A percentile compares a stretch with the other conserved stretches of the same genome.
Evolutionary conservation across 2,329 filamentous ascomycete species (phyloP).

Genomic region (Ceratocystis smalleyi): DNA sequence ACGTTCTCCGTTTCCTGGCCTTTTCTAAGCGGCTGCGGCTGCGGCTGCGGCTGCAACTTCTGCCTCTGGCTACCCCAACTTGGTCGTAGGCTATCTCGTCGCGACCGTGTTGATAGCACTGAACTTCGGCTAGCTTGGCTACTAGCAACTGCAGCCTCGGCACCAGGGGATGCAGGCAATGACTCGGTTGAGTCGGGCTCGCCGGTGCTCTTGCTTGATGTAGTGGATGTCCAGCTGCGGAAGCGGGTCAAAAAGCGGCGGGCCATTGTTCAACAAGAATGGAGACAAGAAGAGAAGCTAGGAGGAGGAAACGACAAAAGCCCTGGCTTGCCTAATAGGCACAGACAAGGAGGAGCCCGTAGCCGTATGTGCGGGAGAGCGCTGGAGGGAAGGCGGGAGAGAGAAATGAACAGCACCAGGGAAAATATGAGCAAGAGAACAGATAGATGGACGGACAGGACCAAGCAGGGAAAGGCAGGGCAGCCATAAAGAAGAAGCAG

Average conservation of each 20-base stretch:
- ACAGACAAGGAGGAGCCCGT: neutral
- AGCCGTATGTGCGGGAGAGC: neutral
- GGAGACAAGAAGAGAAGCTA: too few species aligned
- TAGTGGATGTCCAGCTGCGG: constrained; percentile 12
- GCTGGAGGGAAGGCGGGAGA: neutral
- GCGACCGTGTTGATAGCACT: neutral
- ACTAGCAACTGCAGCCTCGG: neutral
- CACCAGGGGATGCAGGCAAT: neutral
- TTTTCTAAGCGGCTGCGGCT: neutral
- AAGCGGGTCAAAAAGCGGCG: constrained; percentile 7
- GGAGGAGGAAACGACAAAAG: neutral
- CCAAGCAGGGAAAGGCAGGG: neutral
- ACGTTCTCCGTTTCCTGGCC: neutral
- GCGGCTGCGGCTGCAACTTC: neutral
- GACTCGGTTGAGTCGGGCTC: constrained; percentile 1
- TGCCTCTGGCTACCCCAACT: neutral
- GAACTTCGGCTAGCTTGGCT: neutral
- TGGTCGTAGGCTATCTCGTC: neutral
- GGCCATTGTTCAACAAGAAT: neutral
- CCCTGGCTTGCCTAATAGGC: neutral
- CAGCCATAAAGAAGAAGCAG: neutral
- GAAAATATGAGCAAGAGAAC: neutral
- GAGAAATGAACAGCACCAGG: constrained; percentile 6
- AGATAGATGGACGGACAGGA: neutral
- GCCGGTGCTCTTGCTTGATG: neutral